Evolutionary conservation across 2,329 filamentous ascomycete genomes (phyloP).

Genomic region (Tolypocladium tropicale): DNA sequence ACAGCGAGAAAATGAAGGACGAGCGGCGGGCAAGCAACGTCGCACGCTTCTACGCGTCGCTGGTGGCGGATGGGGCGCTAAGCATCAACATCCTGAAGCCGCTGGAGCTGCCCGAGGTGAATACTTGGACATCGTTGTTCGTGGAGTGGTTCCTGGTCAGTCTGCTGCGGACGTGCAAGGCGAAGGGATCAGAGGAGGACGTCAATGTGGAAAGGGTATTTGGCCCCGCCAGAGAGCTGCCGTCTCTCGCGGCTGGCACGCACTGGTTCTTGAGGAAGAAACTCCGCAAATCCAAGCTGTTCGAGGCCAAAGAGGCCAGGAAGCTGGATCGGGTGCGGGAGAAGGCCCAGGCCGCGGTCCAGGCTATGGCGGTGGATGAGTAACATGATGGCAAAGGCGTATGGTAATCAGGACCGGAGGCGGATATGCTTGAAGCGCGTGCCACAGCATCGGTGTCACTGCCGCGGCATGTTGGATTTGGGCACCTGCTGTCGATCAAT

Average conservation of each 20-base stretch:
- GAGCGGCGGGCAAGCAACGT: constrained; percentile 40
- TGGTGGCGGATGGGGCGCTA: constrained; percentile 36
- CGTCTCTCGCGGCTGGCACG: constrained; percentile 61
- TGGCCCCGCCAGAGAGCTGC: constrained; percentile 49
- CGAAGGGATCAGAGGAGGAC: constrained; percentile 38
- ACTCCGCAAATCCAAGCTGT: constrained; percentile 53
- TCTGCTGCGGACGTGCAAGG: constrained; percentile 54
- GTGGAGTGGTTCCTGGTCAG: constrained; percentile 72
- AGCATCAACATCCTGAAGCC: constrained; percentile 47
- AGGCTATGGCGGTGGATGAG: constrained; percentile 5
- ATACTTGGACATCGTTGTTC: constrained; percentile 66
- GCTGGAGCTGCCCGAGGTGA: constrained; percentile 69
- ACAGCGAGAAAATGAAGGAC: constrained; percentile 34
- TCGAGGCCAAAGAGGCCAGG: constrained; percentile 36
- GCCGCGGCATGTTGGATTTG: not conserved
- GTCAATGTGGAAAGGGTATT: constrained; percentile 56
- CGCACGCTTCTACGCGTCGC: constrained; percentile 42
- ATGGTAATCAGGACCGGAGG: not conserved
- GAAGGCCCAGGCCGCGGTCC: constrained; percentile 21
- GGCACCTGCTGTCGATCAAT: too few species aligned
- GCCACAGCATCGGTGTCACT: not conserved
- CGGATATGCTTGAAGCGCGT: not conserved
- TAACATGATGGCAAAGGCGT: not conserved
- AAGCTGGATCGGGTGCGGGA: constrained; percentile 26
- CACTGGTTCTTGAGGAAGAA: constrained; percentile 73